Conservation (phyloP, 1,284 basidiomycete genomes). For the Puccinia novopanici region DNA sequence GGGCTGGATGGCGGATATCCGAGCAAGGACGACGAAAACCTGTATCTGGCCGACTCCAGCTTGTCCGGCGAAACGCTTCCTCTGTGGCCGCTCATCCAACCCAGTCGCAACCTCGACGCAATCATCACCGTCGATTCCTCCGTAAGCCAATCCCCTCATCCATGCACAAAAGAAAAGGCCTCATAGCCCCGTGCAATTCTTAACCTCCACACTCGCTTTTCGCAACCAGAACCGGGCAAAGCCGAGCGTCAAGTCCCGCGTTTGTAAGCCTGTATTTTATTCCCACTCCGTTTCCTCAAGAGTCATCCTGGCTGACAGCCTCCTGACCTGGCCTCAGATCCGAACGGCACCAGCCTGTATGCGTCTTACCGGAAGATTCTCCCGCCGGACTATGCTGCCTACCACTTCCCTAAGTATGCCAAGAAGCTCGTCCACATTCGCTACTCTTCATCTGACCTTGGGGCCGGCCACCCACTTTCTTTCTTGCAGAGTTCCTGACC, state of each 20-base stretch:
- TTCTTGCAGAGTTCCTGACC: conserved; percentile 45
- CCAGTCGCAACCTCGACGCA: conserved; percentile 56
- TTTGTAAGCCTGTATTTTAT: conserved; percentile 27
- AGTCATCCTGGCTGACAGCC: neutral
- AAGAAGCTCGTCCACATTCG: neutral
- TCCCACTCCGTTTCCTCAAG: conserved; percentile 1
- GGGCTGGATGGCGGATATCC: conserved; percentile 37
- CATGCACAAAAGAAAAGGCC: neutral
- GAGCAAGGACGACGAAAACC: conserved; percentile 25
- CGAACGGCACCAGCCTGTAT: conserved; percentile 49
- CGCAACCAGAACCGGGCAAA: conserved; percentile 43
- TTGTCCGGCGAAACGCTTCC: conserved; percentile 56
- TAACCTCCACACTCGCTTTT: neutral
- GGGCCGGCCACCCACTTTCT: neutral
- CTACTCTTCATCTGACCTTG: neutral
- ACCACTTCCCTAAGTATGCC: conserved; percentile 45
- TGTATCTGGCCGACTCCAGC: conserved; percentile 46
- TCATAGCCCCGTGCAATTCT: neutral
- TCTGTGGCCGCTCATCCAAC: conserved; percentile 58
- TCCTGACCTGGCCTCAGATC: conserved; percentile 12
- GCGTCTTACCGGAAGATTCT: conserved; percentile 42
- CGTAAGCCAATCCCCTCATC: neutral
- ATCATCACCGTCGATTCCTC: conserved; percentile 53
- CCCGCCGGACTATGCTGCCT: conserved; percentile 42
- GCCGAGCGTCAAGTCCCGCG: conserved; percentile 42